Base-by-base conservation (phyloP, 495 filamentous ascomycete genomes). In the Rhypophila decipiens region DNA sequence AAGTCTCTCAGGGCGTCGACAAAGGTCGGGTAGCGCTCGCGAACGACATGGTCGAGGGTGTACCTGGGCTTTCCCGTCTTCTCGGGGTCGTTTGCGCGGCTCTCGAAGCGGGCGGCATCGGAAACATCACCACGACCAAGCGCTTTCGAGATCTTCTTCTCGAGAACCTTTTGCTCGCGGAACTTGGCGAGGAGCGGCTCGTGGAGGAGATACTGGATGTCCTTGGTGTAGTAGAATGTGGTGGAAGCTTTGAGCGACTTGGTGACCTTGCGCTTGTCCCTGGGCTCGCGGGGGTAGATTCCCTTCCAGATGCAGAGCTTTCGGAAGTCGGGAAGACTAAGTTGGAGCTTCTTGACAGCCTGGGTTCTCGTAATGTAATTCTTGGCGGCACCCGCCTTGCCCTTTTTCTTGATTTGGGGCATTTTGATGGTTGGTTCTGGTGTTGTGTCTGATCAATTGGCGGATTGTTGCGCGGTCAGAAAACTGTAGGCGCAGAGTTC, bases 281-380 rank as follows among this genome's bases (percentile, higher is more conserved):
- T 78, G 31, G 93, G 93, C 72, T 98, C 94, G 63, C 93, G 83
- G 49, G 93, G 93, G 67, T 96, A 97, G 51, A 98, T 97, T 56
- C 93, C 93, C 72, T 97, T 97, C 81, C 95, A 98, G 59, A 98
- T 98, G 68, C 93, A 98, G 64, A 98, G 78, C 63, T 94, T 85
- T 67, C 93, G 84, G 70, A 98, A 98, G 70, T 98, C 94, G 33
- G 89, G 89, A 43, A 98, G 78, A 53, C 88, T 94, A 64, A 97
- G 87, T 70, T 98, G 93, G 51, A 98, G 84, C 74, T 97, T 97
- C 56, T 90, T 86, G 52, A 97, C 89, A 13, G 94, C 93, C 67
- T 95, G 89, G 2, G 90, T 95, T 67, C 93, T 80, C 39, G 91
- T 96, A 53, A 97, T 91, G 75, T 90, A 98, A 78, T 97, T 97